These are phyloP conservation scores for Talaromyces proteolyticus DNA, from an alignment of 495 filamentous ascomycete species.

Conservation along the genomic window DNA sequence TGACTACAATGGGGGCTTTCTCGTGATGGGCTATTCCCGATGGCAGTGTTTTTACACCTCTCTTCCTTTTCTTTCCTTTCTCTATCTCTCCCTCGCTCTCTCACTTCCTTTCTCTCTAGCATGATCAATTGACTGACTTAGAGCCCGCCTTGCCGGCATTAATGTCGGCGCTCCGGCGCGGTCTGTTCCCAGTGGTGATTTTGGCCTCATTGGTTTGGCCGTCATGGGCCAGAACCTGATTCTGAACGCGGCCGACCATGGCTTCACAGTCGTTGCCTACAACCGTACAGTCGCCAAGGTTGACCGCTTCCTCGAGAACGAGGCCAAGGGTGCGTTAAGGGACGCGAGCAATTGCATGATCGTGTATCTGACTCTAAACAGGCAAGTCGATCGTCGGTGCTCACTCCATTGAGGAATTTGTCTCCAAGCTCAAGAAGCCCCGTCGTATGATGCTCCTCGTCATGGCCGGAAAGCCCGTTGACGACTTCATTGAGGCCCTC, in stretches of 20 bases:
- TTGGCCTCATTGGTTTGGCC: slow-evolving; percentile 99
- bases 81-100: not conserved
- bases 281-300: slow-evolving; percentile 98
- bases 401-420: slow-evolving; percentile 89
- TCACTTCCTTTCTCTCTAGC: not conserved
- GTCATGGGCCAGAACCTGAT: slow-evolving; percentile 99
- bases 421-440: slow-evolving; percentile 91
- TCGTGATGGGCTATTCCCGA: too few species aligned
- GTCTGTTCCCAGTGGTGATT: slow-evolving; percentile 61
- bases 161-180: slow-evolving; percentile 64
- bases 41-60: slow-evolving; percentile 1
- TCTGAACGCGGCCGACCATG: slow-evolving; percentile 94
- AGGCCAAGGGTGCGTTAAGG: slow-evolving; percentile 68
- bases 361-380: slow-evolving; percentile 24
- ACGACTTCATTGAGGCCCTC: slow-evolving; percentile 95
- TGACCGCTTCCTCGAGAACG: slow-evolving; percentile 88
- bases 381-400: slow-evolving; percentile 91
- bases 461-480: slow-evolving; percentile 94
- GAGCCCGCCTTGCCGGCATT: slow-evolving; percentile 82
- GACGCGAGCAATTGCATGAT: not conserved
- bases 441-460: slow-evolving; percentile 96
- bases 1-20: too few species aligned
- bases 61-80: not conserved
- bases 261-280: slow-evolving; percentile 92
- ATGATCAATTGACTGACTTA: slow-evolving; percentile 58